Base-by-base conservation (phyloP, 2,329 filamentous ascomycete genomes). In the Exophiala dermatitidis region DNA sequence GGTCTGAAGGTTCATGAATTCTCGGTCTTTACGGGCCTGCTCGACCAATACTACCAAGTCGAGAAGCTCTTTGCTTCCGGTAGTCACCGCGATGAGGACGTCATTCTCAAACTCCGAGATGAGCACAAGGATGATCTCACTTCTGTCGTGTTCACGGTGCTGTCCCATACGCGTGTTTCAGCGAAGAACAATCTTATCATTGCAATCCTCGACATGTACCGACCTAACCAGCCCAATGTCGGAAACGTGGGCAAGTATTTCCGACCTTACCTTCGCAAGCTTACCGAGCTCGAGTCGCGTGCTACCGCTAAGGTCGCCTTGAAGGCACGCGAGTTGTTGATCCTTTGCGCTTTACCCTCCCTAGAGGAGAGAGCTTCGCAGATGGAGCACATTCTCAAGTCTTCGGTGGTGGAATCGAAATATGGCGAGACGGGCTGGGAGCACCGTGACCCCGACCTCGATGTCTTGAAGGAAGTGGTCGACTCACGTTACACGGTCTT, bases 401-500 rank as follows among this genome's bases (percentile, higher is more conserved):
- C 91, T 29, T 91, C 93, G 0, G 93, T 98, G 26, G 83, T 96
- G 5, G 90, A 98, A 71, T 95, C 90, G n/a, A 85, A 88, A 63
- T 98, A 98, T 66, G 93, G 93, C 55, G 93, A 98, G 78, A 90
- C 88, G 56, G 90, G 91, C 48, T 95, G 88, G 87, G 91, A 96
- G 60, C 93, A 98, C 74, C 81, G 93, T 62, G 88, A 96, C 72
- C 93, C 93, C 45, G 88, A 86, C 72, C 76, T 95, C 50, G 86
- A 94, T 26, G 78, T 95, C 60, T 85, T 98, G 74, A 95, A 95
- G 77, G 93, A 98, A 71, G 90, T 98, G 32, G 89, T 98, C 48
- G 93, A 98, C 72, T 97, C 93, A 50, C 95, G 95, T 75, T 97
- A 94, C 76, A 97, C 91, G 40, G 93, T 98, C 60, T 95, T 96